Evolutionary conservation across 257 asterid species (phyloP).

Genomic region (Cynanchum wilfordii): DNA sequence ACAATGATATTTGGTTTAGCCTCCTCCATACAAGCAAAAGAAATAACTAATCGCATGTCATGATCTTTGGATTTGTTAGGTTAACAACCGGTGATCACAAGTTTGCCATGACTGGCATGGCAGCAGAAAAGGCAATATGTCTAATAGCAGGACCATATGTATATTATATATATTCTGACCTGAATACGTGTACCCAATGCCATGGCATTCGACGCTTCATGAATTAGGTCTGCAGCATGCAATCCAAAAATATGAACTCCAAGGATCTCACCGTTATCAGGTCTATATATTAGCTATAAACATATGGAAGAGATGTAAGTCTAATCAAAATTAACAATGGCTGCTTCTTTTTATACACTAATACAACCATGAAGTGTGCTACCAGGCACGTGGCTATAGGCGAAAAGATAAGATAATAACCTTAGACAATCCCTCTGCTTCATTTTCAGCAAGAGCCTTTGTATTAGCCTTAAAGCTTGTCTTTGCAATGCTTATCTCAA

Average conservation of each 20-base stretch:
- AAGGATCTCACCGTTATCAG: constrained; percentile 71
- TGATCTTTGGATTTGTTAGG: not conserved
- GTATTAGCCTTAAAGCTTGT: constrained; percentile 85
- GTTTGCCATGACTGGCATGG: not conserved
- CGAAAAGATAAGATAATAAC: constrained; percentile 25
- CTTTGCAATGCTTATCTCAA: constrained; percentile 64
- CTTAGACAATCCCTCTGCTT: constrained; percentile 86
- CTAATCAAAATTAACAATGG: not conserved
- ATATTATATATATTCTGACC: constrained; percentile 23
- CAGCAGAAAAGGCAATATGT: not conserved
- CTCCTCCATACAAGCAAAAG: not conserved
- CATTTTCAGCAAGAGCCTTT: constrained; percentile 81
- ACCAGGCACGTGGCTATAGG: not conserved
- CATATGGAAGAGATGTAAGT: not conserved
- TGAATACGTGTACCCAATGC: constrained; percentile 57
- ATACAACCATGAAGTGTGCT: not conserved
- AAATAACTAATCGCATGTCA: no score
- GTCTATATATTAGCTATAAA: constrained; percentile 65
- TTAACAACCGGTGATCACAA: not conserved
- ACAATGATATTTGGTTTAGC: not conserved
- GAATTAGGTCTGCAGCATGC: constrained; percentile 74
- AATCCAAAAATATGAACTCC: constrained; percentile 75
- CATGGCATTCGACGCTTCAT: constrained; percentile 66
- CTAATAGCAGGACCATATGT: not conserved
- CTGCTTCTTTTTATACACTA: not conserved